Percentiles rank a stretch among this genome's conserved stretches.
Conservation (phyloP, 1,139 yeast genomes). For the Magnusiomyces starmeri region DNA sequence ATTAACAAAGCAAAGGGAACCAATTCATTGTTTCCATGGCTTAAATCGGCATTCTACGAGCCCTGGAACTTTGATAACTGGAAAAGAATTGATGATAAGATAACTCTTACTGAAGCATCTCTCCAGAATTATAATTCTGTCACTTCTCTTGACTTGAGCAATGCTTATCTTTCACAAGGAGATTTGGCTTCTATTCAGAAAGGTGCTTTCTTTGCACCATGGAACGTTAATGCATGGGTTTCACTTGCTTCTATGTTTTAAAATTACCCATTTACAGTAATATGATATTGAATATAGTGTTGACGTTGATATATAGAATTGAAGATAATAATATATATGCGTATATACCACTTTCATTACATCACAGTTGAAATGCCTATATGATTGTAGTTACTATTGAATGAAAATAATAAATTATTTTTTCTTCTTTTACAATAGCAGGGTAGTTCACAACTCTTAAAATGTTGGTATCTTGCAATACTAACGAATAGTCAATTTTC, state of each 20-base stretch:
- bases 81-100: slow-evolving; percentile 49
- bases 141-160: slow-evolving; percentile 46
- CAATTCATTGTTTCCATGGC: slow-evolving; percentile 43
- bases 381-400: too few species aligned
- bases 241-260: slow-evolving; percentile 10
- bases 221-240: slow-evolving; percentile 28
- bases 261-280: background rate
- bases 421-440: too few species aligned
- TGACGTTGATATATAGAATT: too few species aligned
- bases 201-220: slow-evolving; percentile 46
- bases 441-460: too few species aligned
- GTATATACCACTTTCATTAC: too few species aligned
- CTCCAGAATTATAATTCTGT: slow-evolving; percentile 34
- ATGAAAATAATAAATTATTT: too few species aligned
- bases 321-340: too few species aligned
- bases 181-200: slow-evolving; percentile 54
- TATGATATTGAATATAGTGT: too few species aligned
- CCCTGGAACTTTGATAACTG: slow-evolving; percentile 67
- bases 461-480: too few species aligned
- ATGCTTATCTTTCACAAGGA: slow-evolving; percentile 40
- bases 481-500: too few species aligned
- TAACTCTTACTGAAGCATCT: slow-evolving; percentile 48
- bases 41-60: slow-evolving; percentile 61
- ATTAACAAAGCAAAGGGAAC: slow-evolving; percentile 19
- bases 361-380: too few species aligned